These are phyloP conservation scores for Onygenales sp. DNA, from an alignment of 2,329 filamentous ascomycete genomes.

Conservation along the genomic window DNA sequence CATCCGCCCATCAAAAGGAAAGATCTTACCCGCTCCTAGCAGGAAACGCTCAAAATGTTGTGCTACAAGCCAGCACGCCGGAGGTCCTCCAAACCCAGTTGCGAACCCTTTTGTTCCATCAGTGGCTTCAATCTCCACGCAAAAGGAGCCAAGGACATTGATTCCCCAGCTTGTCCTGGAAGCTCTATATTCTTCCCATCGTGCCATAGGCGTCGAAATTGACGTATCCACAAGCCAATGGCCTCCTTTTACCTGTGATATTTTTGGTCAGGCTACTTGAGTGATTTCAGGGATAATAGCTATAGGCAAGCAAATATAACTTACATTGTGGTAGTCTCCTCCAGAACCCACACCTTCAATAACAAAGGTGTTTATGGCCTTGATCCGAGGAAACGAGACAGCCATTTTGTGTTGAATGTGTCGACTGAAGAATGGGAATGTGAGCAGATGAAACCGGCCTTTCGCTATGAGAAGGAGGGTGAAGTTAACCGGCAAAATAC, in stretches of 20 bases:
- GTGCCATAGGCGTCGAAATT: slow-evolving; percentile 86
- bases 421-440: not conserved
- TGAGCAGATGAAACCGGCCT: too few relatives aligned
- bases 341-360: slow-evolving; percentile 39
- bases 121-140: slow-evolving; percentile 76
- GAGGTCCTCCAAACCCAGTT: slow-evolving; percentile 86
- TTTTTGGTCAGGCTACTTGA: not conserved
- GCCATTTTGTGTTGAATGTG: slow-evolving; percentile 1
- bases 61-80: slow-evolving; percentile 86
- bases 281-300: not conserved
- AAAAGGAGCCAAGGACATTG: slow-evolving; percentile 87
- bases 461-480: too few relatives aligned
- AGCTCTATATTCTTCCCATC: slow-evolving; percentile 77
- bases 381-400: slow-evolving; percentile 32
- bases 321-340: slow-evolving; percentile 76
- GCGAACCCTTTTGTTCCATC: slow-evolving; percentile 93
- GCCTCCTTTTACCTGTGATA: slow-evolving; percentile 34
- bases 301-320: slow-evolving; percentile 39
- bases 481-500: not conserved
- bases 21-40: slow-evolving; percentile 55
- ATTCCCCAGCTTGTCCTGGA: slow-evolving; percentile 92
- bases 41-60: slow-evolving; percentile 92
- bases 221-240: slow-evolving; percentile 82
- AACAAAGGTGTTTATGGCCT: slow-evolving; percentile 36
- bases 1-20: not conserved